Percentiles rank a stretch among this genome's conserved stretches.
phyloP scores from a whole-genome alignment of 108 stramenopile genomes.

The Discostella pseudostelligera region DNA sequence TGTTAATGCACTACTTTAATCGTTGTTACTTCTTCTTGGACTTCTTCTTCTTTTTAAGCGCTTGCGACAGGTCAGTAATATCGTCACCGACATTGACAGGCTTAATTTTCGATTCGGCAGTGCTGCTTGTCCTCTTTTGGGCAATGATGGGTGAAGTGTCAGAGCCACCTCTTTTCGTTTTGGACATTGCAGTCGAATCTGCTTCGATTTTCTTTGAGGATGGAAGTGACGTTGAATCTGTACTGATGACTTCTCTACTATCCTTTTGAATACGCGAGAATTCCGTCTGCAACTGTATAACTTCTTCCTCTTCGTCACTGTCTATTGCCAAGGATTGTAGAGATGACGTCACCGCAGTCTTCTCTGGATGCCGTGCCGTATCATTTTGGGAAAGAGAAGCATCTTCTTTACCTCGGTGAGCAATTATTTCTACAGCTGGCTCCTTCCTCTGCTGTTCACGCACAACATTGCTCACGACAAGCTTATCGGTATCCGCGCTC shows the following conservation, averaged over 20 bases:
- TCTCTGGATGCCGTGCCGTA: conserved; percentile 13
- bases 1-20: too few relatives aligned
- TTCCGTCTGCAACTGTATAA: conserved; percentile 64
- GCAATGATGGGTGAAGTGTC: neutral
- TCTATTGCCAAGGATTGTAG: conserved; percentile 28
- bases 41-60: conserved; percentile 17
- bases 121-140: neutral
- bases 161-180: neutral
- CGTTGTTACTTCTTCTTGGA: conserved; percentile 19
- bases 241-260: too few relatives aligned
- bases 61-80: conserved; percentile 6
- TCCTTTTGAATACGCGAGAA: conserved; percentile 27
- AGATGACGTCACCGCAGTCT: neutral
- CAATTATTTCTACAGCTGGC: conserved; percentile 14
- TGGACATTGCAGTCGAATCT: neutral
- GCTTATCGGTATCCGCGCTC: neutral
- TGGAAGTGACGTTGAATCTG: neutral
- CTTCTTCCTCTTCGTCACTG: conserved; percentile 73
- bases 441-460: neutral
- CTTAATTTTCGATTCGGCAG: neutral
- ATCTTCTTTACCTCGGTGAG: conserved; percentile 1
- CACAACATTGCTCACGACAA: neutral
- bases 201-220: neutral
- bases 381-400: neutral
- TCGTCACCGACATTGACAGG: neutral